Conservation (phyloP, 2,329 filamentous ascomycete species). For the Sporothrix protearum region DNA sequence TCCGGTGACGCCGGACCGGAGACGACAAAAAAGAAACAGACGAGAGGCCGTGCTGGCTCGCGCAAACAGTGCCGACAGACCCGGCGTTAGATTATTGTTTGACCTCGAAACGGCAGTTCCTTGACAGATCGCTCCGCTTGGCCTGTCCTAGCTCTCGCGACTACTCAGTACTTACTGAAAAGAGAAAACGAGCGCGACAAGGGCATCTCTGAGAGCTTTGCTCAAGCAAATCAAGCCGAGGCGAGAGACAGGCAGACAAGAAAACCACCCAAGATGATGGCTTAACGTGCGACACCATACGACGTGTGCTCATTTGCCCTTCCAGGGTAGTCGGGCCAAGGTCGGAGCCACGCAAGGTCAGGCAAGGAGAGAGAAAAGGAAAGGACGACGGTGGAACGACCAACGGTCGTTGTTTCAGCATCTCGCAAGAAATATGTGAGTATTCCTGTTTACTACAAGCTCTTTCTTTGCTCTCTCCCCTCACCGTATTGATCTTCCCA, state of each 20-base stretch:
- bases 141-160: not conserved
- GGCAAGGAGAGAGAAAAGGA: too few species aligned
- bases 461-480: not conserved
- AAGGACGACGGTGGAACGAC: not conserved
- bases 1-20: not conserved
- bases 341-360: not conserved
- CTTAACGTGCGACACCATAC: not conserved
- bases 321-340: not conserved
- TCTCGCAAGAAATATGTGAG: not conserved
- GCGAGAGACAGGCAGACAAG: not conserved
- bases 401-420: not conserved
- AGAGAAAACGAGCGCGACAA: not conserved
- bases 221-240: not conserved
- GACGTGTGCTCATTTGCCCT: constrained; percentile 6
- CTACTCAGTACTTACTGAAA: not conserved
- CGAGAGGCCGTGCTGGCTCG: not conserved
- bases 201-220: not conserved
- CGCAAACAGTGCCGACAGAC: not conserved
- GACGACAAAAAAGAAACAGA: not conserved
- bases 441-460: not conserved
- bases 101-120: not conserved
- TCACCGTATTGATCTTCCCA: not conserved
- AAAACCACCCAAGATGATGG: not conserved
- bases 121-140: not conserved
- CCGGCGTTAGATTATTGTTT: not conserved